Evolutionary conservation across 164 flowering plant genomes (phyloP).

Genomic region (Magnolia changhungtana): DNA sequence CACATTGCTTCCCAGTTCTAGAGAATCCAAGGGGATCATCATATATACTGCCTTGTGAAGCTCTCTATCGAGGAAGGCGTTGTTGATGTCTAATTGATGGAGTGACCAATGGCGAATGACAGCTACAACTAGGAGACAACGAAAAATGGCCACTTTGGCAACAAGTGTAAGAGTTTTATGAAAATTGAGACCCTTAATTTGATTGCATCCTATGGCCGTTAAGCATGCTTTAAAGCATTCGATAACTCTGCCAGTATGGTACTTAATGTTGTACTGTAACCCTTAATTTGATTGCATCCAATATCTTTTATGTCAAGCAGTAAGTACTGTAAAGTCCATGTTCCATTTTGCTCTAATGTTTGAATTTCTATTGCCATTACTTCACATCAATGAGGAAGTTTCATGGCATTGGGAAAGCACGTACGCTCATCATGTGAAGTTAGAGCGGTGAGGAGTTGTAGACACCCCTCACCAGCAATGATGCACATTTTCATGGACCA

Average conservation of each 20-base stretch:
- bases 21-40: not conserved
- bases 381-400: not conserved
- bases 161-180: not conserved
- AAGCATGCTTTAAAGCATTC: constrained; percentile 3
- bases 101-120: not conserved
- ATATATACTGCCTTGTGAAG: not conserved
- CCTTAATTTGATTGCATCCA: constrained; percentile 2
- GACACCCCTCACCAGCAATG: no score
- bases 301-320: not conserved
- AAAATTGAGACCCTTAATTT: not conserved
- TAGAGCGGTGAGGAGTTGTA: no score
- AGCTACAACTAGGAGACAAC: not conserved
- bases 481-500: no score
- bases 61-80: not conserved
- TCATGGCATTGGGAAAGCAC: not conserved
- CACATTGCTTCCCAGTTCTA: not conserved
- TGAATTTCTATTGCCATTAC: not conserved
- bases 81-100: not conserved
- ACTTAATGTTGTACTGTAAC: not conserved
- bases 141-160: not conserved
- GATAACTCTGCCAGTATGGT: not conserved
- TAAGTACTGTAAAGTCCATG: not conserved
- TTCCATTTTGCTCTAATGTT: not conserved
- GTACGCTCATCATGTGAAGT: not conserved
- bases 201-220: not conserved